Percentiles rank a stretch among this genome's conserved stretches.
These are phyloP conservation scores for Fusarium albidum DNA, from an alignment of 2,329 filamentous ascomycete genomes.

Conservation along the genomic window DNA sequence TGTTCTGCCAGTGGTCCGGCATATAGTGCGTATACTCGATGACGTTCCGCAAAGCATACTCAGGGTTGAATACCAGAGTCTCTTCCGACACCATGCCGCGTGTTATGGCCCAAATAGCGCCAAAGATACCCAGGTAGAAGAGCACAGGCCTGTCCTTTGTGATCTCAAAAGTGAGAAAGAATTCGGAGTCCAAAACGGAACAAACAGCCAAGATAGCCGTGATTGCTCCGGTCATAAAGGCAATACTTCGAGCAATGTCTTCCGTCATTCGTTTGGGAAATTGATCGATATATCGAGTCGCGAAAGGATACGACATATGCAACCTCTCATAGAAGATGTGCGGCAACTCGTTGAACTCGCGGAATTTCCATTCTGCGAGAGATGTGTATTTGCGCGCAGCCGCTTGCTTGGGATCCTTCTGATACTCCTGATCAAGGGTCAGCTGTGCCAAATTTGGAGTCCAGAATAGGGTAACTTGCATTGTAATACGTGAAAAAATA, in stretches of 20 bases:
- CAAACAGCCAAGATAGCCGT: constrained; percentile 85
- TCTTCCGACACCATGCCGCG: constrained; percentile 88
- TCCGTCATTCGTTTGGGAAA: constrained; percentile 96
- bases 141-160: constrained; percentile 87
- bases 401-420: constrained; percentile 90
- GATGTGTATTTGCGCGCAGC: constrained; percentile 86
- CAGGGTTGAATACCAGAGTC: constrained; percentile 88
- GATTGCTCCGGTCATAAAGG: constrained; percentile 87
- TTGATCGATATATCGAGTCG: constrained; percentile 90
- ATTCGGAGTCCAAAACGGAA: constrained; percentile 87
- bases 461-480: constrained; percentile 54
- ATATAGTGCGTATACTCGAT: constrained; percentile 94
- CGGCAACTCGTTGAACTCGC: constrained; percentile 95
- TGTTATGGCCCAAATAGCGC: constrained; percentile 82
- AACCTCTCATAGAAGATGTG: constrained; percentile 90
- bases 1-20: constrained; percentile 86
- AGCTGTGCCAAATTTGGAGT: neutral
- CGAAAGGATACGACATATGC: constrained; percentile 95
- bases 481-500: constrained; percentile 98
- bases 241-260: constrained; percentile 82
- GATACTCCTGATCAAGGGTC: constrained; percentile 74
- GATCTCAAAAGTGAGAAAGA: constrained; percentile 92
- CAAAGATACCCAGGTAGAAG: constrained; percentile 88
- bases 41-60: constrained; percentile 86
- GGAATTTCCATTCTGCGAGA: constrained; percentile 96